phyloP scores from a whole-genome alignment of 1,139 yeast genomes.

The Yamadazyma trypodendri region DNA sequence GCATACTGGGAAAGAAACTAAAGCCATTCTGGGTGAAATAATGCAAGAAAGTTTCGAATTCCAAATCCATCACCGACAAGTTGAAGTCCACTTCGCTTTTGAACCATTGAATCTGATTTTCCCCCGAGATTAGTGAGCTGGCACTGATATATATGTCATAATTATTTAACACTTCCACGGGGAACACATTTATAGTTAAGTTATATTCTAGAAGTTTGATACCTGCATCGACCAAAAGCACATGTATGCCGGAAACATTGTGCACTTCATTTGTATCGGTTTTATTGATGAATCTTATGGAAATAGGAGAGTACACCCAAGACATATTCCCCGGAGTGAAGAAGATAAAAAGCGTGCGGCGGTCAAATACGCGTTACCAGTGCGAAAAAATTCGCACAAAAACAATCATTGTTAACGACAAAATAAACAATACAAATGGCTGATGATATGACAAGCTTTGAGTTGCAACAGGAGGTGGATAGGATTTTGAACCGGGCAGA shows the following conservation, averaged over 20 bases:
- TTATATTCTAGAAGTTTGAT: constrained; percentile 8
- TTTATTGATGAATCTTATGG: constrained; percentile 22
- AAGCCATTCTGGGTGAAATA: constrained; percentile 27
- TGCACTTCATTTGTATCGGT: constrained; percentile 16
- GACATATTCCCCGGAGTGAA: constrained; percentile 5
- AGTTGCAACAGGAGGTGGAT: constrained; percentile 12
- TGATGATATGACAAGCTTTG: constrained; percentile 13
- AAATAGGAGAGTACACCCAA: constrained; percentile 28
- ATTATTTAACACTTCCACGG: constrained; percentile 14
- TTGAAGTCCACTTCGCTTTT: constrained; percentile 10
- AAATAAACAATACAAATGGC: constrained; percentile 5
- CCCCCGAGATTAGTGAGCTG: constrained; percentile 11
- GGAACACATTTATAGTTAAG: constrained; percentile 16
- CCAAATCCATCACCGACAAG: constrained; percentile 7
- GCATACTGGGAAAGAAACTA: constrained; percentile 27
- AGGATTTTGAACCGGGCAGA: constrained; percentile 10
- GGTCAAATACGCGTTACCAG: background rate
- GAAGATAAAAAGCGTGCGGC: background rate
- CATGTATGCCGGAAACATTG: constrained; percentile 29
- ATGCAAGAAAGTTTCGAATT: constrained; percentile 13
- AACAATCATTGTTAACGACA: constrained; percentile 1
- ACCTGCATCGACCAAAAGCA: constrained; percentile 15
- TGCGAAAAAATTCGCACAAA: background rate
- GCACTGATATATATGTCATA: constrained; percentile 22
- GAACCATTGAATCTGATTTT: constrained; percentile 24